Base-by-base conservation (phyloP, 306 rosid species). In the Betula pendula region DNA sequence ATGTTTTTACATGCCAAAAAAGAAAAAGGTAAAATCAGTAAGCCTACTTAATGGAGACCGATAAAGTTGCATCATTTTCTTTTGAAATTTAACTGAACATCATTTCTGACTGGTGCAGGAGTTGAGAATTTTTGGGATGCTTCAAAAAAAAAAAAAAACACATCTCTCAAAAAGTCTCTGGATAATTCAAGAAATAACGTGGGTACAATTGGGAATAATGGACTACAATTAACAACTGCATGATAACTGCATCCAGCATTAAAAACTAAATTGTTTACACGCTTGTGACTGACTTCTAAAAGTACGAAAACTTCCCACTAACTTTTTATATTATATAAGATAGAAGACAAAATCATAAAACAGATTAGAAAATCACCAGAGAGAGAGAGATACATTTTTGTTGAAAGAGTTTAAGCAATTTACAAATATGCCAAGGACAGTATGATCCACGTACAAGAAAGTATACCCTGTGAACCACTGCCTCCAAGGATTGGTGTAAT, bases 401-500 rank as follows among this genome's bases (percentile, higher is more conserved):
- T 11, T 29, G 8, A 62, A 22, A 5, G 22, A 29, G 4, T 2
- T 13, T 15, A 62, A 31, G 17, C 17, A 15, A 62, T 62, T 14
- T 62, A 16, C 15, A 16, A 6, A 62, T 62, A 2, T 31, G 1
- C 0, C 1, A 6, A 62, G 44, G 68, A 29, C 9, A 29, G 12
- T 29, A 38, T 62, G 68, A 77, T 70, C 49, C 55, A 67, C 63
- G 20, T 70, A 77, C 68, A 78, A 86, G 78, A 68, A 79, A 70
- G 71, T 65, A 81, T 90, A 94, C 97, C 98, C 80, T 90, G 96
- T 77, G 90, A 89, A 82, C 90, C 85, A 79, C 86, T 53, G 74
- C 92, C 91, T 76, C 96, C 94, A 71, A 94, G 97, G 85, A 94
- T 82, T 45, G 96, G 98, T 58, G 94, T 84, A 66, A 94, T 85